phyloP scores from a whole-genome alignment of 179 eudicot species.

The Actinidia arguta region DNA sequence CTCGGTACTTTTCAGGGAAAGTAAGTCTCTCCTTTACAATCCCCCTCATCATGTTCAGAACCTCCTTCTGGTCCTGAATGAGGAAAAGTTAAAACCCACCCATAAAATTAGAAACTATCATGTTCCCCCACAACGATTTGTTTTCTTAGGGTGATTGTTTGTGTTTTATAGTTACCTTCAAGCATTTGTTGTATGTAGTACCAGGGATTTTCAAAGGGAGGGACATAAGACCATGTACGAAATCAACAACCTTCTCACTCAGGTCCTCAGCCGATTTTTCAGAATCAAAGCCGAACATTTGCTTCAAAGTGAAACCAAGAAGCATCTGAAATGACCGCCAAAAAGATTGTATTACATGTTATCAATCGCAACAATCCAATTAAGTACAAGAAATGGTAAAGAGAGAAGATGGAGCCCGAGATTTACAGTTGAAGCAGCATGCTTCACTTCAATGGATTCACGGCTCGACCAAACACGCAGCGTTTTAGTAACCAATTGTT shows the following conservation, averaged over 20 bases:
- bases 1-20: slow-evolving; percentile 41
- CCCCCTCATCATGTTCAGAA: slow-evolving; percentile 47
- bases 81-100: no score
- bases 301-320: slow-evolving; percentile 5
- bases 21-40: slow-evolving; percentile 40
- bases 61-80: slow-evolving; percentile 48
- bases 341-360: background rate
- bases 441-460: background rate
- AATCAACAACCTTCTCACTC: background rate
- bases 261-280: background rate
- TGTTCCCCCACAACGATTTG: no score
- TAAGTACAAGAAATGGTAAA: background rate
- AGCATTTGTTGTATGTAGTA: slow-evolving; percentile 1
- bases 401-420: background rate
- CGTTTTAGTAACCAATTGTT: background rate
- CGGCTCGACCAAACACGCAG: background rate
- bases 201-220: slow-evolving; percentile 8
- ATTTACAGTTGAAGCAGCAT: slow-evolving; percentile 8
- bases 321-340: background rate
- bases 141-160: no score
- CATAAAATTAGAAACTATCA: no score
- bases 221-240: slow-evolving; percentile 2
- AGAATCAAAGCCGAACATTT: slow-evolving; percentile 12
- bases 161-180: no score
- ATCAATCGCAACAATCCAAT: no score